phyloP scores from a whole-genome alignment of 306 rosid species.

The Citrullus amarus region DNA sequence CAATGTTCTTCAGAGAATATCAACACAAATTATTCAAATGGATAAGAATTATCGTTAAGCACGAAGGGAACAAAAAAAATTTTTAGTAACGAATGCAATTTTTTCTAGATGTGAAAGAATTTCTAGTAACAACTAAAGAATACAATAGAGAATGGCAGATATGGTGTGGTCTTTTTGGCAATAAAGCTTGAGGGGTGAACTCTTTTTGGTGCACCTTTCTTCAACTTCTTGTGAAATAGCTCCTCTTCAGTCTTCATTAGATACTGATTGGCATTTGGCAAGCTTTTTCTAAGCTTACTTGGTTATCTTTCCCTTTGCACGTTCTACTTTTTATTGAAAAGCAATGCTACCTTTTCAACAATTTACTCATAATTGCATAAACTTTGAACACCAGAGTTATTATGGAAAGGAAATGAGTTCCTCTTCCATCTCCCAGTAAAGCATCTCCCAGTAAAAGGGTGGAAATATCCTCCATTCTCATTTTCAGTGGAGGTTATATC shows the following conservation, averaged over 20 bases:
- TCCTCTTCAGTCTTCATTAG: neutral
- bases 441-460: neutral
- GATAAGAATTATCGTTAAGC: neutral
- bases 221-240: neutral
- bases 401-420: neutral
- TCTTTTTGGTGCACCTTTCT: neutral
- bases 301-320: neutral
- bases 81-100: neutral
- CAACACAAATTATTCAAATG: neutral
- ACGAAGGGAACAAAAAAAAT: neutral
- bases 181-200: neutral
- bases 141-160: neutral
- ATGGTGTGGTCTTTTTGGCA: neutral
- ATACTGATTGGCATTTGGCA: neutral
- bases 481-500: neutral
- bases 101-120: neutral
- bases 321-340: neutral
- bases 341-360: neutral
- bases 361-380: neutral
- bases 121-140: neutral
- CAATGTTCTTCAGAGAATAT: neutral
- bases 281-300: neutral
- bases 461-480: neutral
- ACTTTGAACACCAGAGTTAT: neutral
- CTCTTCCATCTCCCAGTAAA: neutral